A percentile compares a stretch with the other conserved stretches of the same genome.
Evolutionary conservation across 1,139 yeast species (phyloP).

Genomic region (Eremothecium gossypii): DNA sequence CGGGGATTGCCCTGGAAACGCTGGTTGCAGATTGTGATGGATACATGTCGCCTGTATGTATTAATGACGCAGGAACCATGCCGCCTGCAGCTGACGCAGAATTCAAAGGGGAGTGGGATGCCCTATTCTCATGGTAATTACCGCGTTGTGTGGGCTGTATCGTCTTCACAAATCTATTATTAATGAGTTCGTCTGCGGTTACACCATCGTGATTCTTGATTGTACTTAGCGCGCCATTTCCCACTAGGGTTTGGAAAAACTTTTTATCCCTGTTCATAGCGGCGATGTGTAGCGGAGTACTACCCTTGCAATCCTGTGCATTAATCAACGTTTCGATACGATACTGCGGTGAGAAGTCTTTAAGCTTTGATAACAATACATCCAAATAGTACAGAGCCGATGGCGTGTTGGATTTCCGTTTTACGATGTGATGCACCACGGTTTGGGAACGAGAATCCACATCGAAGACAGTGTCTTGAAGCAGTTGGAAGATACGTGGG

Average conservation of each 20-base stretch:
- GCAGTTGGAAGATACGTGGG: constrained; percentile 59
- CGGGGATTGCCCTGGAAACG: constrained; percentile 24
- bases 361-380: constrained; percentile 57
- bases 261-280: constrained; percentile 67
- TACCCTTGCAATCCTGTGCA: constrained; percentile 74
- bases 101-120: constrained; percentile 2
- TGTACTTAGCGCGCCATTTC: constrained; percentile 65
- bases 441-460: constrained; percentile 62
- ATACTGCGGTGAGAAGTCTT: constrained; percentile 48
- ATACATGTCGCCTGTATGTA: constrained; percentile 14
- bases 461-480: constrained; percentile 54
- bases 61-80: constrained; percentile 12
- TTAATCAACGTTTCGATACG: constrained; percentile 50
- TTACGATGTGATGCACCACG: constrained; percentile 75
- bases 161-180: constrained; percentile 18
- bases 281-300: constrained; percentile 80
- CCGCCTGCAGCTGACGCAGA: constrained; percentile 9
- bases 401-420: constrained; percentile 52
- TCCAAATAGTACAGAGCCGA: constrained; percentile 80
- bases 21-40: constrained; percentile 29
- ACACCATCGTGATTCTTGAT: constrained; percentile 63
- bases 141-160: constrained; percentile 3
- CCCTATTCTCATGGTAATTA: constrained; percentile 3
- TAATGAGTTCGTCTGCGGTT: constrained; percentile 58
- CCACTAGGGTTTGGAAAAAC: constrained; percentile 62